Percentiles rank a stretch among this genome's conserved stretches.
Evolutionary conservation across 2,329 filamentous ascomycete species (phyloP).

Genomic region (Metarhizium rileyi): DNA sequence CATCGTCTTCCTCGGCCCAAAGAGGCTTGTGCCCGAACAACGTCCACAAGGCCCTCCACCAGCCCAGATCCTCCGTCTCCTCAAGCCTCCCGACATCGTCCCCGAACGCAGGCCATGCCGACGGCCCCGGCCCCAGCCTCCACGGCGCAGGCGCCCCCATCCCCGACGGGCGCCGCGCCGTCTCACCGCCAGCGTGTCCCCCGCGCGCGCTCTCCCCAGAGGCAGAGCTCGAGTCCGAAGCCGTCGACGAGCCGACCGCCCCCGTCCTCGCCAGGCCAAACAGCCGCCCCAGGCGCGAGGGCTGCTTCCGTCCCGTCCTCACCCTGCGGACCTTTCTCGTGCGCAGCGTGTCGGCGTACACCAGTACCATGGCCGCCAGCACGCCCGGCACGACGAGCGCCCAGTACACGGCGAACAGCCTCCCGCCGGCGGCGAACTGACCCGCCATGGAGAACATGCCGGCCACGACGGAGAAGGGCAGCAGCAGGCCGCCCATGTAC

Average conservation of each 20-base stretch:
- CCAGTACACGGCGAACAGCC: background rate
- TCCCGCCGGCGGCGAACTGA: background rate
- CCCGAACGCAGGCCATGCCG: background rate
- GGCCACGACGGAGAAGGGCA: background rate
- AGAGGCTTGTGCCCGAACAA: background rate
- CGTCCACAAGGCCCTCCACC: background rate
- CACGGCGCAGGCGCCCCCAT: background rate
- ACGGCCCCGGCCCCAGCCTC: background rate
- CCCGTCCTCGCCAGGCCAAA: background rate
- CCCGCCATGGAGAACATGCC: background rate
- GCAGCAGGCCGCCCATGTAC: background rate
- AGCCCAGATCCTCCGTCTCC: background rate
- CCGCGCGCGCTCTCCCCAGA: background rate
- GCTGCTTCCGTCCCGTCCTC: background rate
- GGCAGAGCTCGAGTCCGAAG: background rate
- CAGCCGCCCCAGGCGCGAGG: background rate
- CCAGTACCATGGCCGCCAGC: background rate
- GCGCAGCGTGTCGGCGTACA: background rate
- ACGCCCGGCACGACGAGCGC: background rate
- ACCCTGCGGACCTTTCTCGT: background rate
- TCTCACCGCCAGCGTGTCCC: background rate
- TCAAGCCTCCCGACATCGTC: background rate
- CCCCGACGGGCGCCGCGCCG: background rate
- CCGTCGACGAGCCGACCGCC: background rate
- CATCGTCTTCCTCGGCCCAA: background rate